Evolutionary conservation across 2,329 filamentous ascomycete species (phyloP).

Genomic region (Colletotrichum sublineola): DNA sequence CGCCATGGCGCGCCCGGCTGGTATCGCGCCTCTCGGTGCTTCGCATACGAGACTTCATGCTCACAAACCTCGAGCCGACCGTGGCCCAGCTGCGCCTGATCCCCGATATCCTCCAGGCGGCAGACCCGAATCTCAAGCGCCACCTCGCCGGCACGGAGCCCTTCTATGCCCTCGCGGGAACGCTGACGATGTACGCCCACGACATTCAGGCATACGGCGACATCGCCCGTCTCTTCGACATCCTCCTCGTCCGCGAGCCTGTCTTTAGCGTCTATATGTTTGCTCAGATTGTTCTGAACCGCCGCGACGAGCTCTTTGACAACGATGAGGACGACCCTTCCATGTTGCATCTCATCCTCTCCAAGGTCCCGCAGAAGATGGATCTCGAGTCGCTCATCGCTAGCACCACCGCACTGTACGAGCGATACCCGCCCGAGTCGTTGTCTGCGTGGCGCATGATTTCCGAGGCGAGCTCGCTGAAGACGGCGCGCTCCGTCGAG

Average conservation of each 20-base stretch:
- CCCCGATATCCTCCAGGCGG: conserved; percentile 80
- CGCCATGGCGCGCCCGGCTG: conserved; percentile 68
- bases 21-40: conserved; percentile 88
- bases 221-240: conserved; percentile 93
- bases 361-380: conserved; percentile 85
- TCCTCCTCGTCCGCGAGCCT: conserved; percentile 88
- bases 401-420: conserved; percentile 74
- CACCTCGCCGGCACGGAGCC: conserved; percentile 86
- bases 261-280: conserved; percentile 93
- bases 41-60: conserved; percentile 97
- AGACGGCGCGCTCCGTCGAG: conserved; percentile 76
- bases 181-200: conserved; percentile 95
- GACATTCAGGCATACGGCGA: conserved; percentile 91
- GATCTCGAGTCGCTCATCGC: conserved; percentile 83
- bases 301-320: conserved; percentile 86
- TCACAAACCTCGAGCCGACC: conserved; percentile 85
- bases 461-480: conserved; percentile 83
- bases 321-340: conserved; percentile 86
- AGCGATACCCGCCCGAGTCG: conserved; percentile 76
- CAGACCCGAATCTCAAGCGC: conserved; percentile 77
- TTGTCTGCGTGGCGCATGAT: conserved; percentile 80
- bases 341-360: conserved; percentile 90
- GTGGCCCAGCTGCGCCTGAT: conserved; percentile 89
- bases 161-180: conserved; percentile 94
- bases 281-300: conserved; percentile 85